Evolutionary conservation across 2,329 filamentous ascomycete genomes (phyloP).

Genomic region (Raffaelea ambrosiae): DNA sequence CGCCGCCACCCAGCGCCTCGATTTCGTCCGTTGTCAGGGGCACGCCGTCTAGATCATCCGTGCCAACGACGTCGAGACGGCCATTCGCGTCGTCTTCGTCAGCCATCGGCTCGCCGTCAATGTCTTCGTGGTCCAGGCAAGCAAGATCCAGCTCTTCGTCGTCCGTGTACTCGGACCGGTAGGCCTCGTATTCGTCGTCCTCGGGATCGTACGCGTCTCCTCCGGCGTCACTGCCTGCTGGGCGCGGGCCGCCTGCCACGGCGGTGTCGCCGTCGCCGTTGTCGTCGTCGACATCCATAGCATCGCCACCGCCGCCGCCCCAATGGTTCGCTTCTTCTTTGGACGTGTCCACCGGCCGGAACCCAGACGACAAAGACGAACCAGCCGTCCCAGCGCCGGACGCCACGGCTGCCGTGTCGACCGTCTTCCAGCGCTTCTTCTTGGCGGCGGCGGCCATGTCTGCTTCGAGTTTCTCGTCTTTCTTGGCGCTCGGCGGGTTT

Average conservation of each 20-base stretch:
- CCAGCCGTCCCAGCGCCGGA: conserved; percentile 23
- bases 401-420: conserved; percentile 26
- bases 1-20: conserved; percentile 3
- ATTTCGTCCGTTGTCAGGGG: conserved; percentile 26
- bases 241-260: too few species aligned
- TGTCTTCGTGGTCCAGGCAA: conserved; percentile 35
- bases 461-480: conserved; percentile 26
- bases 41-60: conserved; percentile 21
- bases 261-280: background rate
- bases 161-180: conserved; percentile 13
- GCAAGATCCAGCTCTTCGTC: conserved; percentile 39
- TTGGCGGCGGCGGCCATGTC: conserved; percentile 19
- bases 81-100: conserved; percentile 22
- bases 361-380: too few species aligned
- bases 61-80: conserved; percentile 23
- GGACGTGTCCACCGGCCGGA: background rate
- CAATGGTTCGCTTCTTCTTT: too few species aligned
- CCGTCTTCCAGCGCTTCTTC: conserved; percentile 41
- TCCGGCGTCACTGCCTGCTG: background rate
- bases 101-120: conserved; percentile 32
- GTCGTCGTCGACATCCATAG: background rate
- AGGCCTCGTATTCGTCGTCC: conserved; percentile 11
- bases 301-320: background rate
- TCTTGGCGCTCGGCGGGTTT: conserved; percentile 47
- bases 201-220: conserved; percentile 6